Evolutionary conservation across 2,329 filamentous ascomycete species (phyloP).

Genomic region (Ceratocystis papillata): DNA sequence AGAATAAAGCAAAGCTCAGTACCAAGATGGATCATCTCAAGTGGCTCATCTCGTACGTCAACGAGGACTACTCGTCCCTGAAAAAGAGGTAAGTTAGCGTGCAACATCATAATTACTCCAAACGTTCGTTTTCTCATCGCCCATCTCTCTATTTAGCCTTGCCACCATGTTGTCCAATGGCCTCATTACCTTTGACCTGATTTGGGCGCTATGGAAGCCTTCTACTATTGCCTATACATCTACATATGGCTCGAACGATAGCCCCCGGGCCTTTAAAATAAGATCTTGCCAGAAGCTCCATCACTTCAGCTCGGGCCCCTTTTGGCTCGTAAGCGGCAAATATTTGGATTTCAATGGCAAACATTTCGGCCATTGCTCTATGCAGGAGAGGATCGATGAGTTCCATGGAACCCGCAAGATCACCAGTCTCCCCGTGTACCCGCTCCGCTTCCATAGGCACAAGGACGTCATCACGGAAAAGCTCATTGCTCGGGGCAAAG

Average conservation of each 20-base stretch:
- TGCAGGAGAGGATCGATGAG: conserved; percentile 55
- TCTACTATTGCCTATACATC: conserved; percentile 67
- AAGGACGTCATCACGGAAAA: conserved; percentile 51
- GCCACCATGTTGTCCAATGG: conserved; percentile 71
- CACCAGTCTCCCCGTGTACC: conserved; percentile 64
- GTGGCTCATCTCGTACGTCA: conserved; percentile 63
- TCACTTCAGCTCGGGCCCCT: background rate
- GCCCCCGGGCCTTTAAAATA: conserved; percentile 73
- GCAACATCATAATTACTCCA: too few species aligned
- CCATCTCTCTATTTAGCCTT: conserved; percentile 39
- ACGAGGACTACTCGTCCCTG: conserved; percentile 65
- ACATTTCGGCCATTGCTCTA: conserved; percentile 59
- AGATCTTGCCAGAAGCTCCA: conserved; percentile 62
- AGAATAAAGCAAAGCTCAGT: conserved; percentile 47
- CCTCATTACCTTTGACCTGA: conserved; percentile 75
- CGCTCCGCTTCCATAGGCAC: conserved; percentile 68
- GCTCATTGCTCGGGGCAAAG: conserved; percentile 71
- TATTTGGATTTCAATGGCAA: conserved; percentile 3
- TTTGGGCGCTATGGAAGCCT: conserved; percentile 85
- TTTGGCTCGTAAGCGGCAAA: background rate
- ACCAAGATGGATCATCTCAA: conserved; percentile 57
- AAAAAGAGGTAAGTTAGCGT: conserved; percentile 46
- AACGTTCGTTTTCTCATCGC: too few species aligned
- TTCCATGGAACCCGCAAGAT: conserved; percentile 81
- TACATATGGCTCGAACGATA: conserved; percentile 65